Evolutionary conservation across 176 grass and related monocot species (phyloP), one percentile per base, ranked within the genome.

Genomic region (Coix lacrymajobi): DNA sequence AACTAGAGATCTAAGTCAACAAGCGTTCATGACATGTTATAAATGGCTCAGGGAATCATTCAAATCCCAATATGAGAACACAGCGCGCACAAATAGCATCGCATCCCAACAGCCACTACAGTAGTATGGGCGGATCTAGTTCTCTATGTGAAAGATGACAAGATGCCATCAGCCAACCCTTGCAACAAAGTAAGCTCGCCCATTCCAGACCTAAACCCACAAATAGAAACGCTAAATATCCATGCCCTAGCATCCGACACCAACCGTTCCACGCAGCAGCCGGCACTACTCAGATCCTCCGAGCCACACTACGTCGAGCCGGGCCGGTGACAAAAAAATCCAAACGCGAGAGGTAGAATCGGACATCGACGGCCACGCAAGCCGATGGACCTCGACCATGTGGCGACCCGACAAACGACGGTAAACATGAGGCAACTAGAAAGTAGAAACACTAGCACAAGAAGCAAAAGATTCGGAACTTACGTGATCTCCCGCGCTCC

Each of bases 401-500:
- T 43, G 41, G 11, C 41, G 41, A 45, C 43, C 43, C 43, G 3
- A 8, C 43, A 45, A 51, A 51, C 48, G 46, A 1, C 48, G 15
- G 45, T 17, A 51, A 56, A 33, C 60, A 33, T 32, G 28, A 13
- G 32, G 5, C 10, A 48, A 3, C 40, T 52, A 52, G 0, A 13
- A 48, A 3, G 28, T 52, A 52, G 0, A 13, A 48, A 22, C 22
- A 66, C 12, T 24, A 49, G 62, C 41, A 5, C 40, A 20, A 1
- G 0, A 79, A 66, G 13, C 43, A 11, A 17, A 17, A 7, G 62
- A 67, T 67, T 68, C 8, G 22, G 13, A 3, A 80, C 78, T 80
- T 80, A 80, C 78, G 63, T 64, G 62, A 80, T 80, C 78, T 67
- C 63, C 3, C 4, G 78, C 30, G 30, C 78, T 80, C 19, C 78